A percentile compares a stretch with the other conserved stretches of the same genome.
Conservation (phyloP, 805 yeast species). For the Kodamaea laetipori region DNA sequence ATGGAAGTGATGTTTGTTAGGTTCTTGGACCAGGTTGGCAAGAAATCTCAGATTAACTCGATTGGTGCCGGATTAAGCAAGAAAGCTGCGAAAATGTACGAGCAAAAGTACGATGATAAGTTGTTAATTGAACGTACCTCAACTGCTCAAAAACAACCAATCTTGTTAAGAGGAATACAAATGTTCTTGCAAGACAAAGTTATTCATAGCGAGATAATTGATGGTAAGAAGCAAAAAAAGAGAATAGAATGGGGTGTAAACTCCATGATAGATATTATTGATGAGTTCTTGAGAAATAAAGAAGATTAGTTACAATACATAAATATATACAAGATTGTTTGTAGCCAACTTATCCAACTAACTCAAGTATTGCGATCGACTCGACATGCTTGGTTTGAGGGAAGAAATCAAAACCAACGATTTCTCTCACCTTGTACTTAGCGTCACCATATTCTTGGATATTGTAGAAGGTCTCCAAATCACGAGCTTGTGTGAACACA, state of each 20-base stretch:
- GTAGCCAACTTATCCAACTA: conserved; percentile 9
- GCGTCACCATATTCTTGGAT: conserved; percentile 20
- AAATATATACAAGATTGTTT: conserved; percentile 7
- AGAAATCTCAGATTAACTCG: conserved; percentile 54
- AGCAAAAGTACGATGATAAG: conserved; percentile 49
- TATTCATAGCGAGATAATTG: conserved; percentile 46
- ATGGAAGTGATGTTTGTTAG: conserved; percentile 73
- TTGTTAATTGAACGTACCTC: conserved; percentile 49
- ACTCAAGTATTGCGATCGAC: conserved; percentile 50
- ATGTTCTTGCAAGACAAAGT: conserved; percentile 56
- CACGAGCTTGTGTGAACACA: conserved; percentile 49
- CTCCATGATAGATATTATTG: conserved; percentile 54
- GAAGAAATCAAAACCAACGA: conserved; percentile 48
- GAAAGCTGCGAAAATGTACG: conserved; percentile 30
- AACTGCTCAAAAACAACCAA: conserved; percentile 59
- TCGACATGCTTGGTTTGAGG: conserved; percentile 65
- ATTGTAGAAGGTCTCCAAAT: conserved; percentile 32
- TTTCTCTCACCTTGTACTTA: conserved; percentile 20
- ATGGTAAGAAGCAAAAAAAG: conserved; percentile 54
- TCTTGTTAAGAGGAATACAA: conserved; percentile 66
- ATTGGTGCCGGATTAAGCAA: conserved; percentile 45
- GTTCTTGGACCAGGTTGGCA: conserved; percentile 64
- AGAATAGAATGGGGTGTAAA: conserved; percentile 71
- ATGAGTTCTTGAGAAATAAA: conserved; percentile 36
- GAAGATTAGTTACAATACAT: conserved; percentile 8